Evolutionary conservation across 495 filamentous ascomycete species (phyloP).

Genomic region (Terfezia claveryi): DNA sequence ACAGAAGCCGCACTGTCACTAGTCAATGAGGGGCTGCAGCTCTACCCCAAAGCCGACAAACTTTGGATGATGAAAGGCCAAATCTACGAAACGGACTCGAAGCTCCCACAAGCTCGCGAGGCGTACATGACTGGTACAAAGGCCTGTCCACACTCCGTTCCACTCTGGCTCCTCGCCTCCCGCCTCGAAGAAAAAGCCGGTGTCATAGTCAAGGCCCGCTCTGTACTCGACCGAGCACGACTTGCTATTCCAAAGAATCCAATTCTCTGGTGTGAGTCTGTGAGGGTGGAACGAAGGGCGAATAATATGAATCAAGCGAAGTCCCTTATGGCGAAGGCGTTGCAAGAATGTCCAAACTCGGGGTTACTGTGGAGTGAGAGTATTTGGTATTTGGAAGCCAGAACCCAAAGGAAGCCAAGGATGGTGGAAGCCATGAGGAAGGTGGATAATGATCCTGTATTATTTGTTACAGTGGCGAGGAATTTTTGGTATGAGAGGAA

Average conservation of each 20-base stretch:
- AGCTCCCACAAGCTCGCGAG: slow-evolving; percentile 66
- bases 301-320: slow-evolving; percentile 67
- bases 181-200: slow-evolving; percentile 73
- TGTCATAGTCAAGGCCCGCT: slow-evolving; percentile 71
- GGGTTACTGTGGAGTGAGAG: slow-evolving; percentile 81
- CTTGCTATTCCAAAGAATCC: slow-evolving; percentile 65
- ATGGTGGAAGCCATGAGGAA: slow-evolving; percentile 89
- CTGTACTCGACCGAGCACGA: slow-evolving; percentile 72
- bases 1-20: slow-evolving; percentile 62
- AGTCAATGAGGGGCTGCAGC: slow-evolving; percentile 61
- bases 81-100: slow-evolving; percentile 63
- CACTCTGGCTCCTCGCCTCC: slow-evolving; percentile 72
- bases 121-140: slow-evolving; percentile 78
- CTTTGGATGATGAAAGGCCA: slow-evolving; percentile 98
- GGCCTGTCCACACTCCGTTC: slow-evolving; percentile 58
- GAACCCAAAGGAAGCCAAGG: slow-evolving; percentile 75
- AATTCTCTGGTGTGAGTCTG: slow-evolving; percentile 74
- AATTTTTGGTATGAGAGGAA: slow-evolving; percentile 62
- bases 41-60: slow-evolving; percentile 73
- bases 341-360: slow-evolving; percentile 77
- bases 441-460: slow-evolving; percentile 69
- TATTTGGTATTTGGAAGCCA: slow-evolving; percentile 79
- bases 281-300: slow-evolving; percentile 78
- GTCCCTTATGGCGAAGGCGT: slow-evolving; percentile 70
- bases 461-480: slow-evolving; percentile 56